Base-by-base conservation (phyloP, 2,329 filamentous ascomycete genomes). In the Cladophialophora bantiana region DNA sequence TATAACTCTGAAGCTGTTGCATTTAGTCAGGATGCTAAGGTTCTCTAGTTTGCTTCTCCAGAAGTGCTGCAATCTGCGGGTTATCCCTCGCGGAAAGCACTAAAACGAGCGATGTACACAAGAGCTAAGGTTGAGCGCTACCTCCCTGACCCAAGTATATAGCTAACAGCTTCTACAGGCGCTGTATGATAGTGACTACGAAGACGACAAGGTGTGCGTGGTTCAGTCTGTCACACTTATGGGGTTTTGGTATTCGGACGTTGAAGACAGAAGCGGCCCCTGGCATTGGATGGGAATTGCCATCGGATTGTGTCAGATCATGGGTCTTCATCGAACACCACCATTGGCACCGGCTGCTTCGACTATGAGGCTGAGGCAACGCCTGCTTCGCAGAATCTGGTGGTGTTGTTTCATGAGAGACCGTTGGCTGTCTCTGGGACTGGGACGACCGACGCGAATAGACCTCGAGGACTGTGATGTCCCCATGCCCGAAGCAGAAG, bases 211-310 rank as follows among this genome's bases (percentile, higher is more conserved):
- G 61, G 89, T 97, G 66, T 88, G 93, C 32, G 85, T 97, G 31
- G 92, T 97, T 13, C 94, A 97, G 79, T 90, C 92, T 4, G 84
- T 97, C 26, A 84, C 97, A 20, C 85, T 97, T 65, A 93, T 97
- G 90, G 96, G 94, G 2, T 97, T 96, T 77, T 97, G 94, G 91
- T 97, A 97, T 77, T 93, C 97, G 79, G 96, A 93, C 9, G 93
- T 94, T 0, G 93, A 97, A 79, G 94, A 97, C 77, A 92, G 96
- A 77, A 97, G 97, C 78, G 94, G 97, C 77, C 97, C 93, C 52
- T 97, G 94, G 92, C 94, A 97, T 76, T 97, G 94, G 94, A 96
- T 97, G 91, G 94, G 94, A n/a, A 92, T 97, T 48, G 94, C 94
- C 50, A 92, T 96, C 67, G 96, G 93, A 12, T 83, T 97, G 54